Conservation (phyloP, 129 eudicot species). For the Ambrosia artemisiifolia region DNA sequence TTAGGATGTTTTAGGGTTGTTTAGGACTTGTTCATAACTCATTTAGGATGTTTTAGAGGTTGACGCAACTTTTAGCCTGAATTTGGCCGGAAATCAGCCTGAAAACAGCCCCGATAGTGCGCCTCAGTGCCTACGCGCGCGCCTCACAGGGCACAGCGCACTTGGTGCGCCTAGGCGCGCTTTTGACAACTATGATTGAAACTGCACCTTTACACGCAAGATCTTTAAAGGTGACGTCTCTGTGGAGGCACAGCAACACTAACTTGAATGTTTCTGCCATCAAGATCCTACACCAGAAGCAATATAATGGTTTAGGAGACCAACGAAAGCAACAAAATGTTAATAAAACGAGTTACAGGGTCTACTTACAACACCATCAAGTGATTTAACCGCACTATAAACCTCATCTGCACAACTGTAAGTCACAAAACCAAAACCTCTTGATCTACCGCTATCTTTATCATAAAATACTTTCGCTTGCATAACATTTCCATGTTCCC, state of each 20-base stretch:
- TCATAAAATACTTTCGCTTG: constrained; percentile 80
- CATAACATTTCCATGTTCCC: constrained; percentile 74
- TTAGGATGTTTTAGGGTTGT: too few species aligned
- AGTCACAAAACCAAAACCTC: constrained; percentile 94
- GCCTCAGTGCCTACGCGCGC: too few species aligned
- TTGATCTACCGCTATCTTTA: constrained; percentile 81
- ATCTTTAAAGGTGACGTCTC: constrained; percentile 39
- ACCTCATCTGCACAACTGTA: constrained; percentile 69
- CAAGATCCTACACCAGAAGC: constrained; percentile 53
- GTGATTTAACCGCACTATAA: constrained; percentile 57
- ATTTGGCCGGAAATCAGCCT: too few species aligned
- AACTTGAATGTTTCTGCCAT: constrained; percentile 76
- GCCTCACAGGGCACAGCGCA: too few species aligned
- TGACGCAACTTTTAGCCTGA: too few species aligned
- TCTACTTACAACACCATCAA: constrained; percentile 72
- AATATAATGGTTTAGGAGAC: not conserved
- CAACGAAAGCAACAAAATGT: not conserved
- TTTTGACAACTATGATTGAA: too few species aligned
- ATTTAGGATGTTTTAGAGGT: too few species aligned
- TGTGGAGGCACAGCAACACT: constrained; percentile 57
- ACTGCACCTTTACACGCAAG: constrained; percentile 7
- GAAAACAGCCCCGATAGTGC: too few species aligned
- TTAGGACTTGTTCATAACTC: too few species aligned
- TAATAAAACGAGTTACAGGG: not conserved
- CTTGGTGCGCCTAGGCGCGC: too few species aligned